These are phyloP conservation scores for Penicillium sp. DNA, from an alignment of 2,329 filamentous ascomycete species.

Conservation along the genomic window DNA sequence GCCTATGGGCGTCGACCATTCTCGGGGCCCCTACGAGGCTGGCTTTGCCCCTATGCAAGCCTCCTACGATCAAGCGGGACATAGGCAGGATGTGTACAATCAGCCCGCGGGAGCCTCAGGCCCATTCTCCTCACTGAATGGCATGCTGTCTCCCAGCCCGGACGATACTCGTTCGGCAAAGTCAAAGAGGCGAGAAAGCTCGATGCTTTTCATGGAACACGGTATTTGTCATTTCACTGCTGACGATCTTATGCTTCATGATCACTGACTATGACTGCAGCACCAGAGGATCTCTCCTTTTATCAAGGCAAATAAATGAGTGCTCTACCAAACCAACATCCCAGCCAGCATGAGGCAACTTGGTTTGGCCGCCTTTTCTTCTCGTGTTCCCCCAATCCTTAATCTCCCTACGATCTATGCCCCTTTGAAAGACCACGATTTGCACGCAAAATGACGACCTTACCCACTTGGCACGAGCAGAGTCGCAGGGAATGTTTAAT, in stretches of 20 bases:
- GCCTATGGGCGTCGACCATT: constrained; percentile 21
- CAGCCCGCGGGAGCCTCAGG: constrained; percentile 18
- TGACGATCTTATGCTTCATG: not conserved
- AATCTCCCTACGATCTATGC: constrained; percentile 8
- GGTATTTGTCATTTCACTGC: constrained; percentile 1
- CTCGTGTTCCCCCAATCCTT: not conserved
- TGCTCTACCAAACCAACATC: not conserved
- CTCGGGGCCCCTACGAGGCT: constrained; percentile 44
- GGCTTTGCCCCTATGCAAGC: constrained; percentile 54
- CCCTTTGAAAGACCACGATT: constrained; percentile 27
- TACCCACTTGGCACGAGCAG: constrained; percentile 21
- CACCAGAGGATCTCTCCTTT: constrained; percentile 5
- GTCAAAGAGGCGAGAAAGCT: constrained; percentile 49
- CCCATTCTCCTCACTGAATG: constrained; percentile 33
- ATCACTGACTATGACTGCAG: not conserved
- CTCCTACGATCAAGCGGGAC: constrained; percentile 44
- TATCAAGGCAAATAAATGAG: constrained; percentile 14
- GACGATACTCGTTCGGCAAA: constrained; percentile 40
- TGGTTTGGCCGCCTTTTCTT: not conserved
- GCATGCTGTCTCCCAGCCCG: constrained; percentile 39
- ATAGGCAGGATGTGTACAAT: constrained; percentile 30
- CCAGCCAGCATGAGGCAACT: not conserved
- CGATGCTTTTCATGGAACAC: constrained; percentile 46
- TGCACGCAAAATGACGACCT: constrained; percentile 31
- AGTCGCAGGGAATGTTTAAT: constrained; percentile 30